Evolutionary conservation across 2,329 filamentous ascomycete species (phyloP).

Genomic region (Ceratocystis eucalypticola): DNA sequence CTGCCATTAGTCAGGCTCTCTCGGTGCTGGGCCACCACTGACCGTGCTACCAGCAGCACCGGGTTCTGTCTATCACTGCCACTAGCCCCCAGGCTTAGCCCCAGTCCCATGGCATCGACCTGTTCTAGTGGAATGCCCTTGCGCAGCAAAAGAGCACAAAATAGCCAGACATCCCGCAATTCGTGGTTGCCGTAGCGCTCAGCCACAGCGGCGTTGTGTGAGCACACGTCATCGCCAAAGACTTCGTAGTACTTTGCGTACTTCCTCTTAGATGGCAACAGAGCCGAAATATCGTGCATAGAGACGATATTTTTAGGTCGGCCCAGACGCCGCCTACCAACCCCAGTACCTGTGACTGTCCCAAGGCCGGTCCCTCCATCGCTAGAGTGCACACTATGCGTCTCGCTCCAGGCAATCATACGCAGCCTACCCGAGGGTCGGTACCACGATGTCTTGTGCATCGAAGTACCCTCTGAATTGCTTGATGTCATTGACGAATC

Average conservation of each 20-base stretch:
- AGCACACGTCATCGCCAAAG: slow-evolving; percentile 70
- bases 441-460: slow-evolving; percentile 45
- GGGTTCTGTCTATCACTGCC: slow-evolving; percentile 1
- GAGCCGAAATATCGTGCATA: slow-evolving; percentile 53
- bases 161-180: slow-evolving; percentile 69
- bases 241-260: slow-evolving; percentile 71
- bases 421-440: slow-evolving; percentile 38
- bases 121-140: slow-evolving; percentile 62
- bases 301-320: slow-evolving; percentile 43
- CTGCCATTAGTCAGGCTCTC: slow-evolving; percentile 2
- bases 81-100: background rate
- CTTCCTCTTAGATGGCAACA: slow-evolving; percentile 65
- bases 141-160: slow-evolving; percentile 62
- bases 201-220: slow-evolving; percentile 70
- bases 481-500: slow-evolving; percentile 37
- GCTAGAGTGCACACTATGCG: slow-evolving; percentile 45
- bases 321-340: slow-evolving; percentile 34
- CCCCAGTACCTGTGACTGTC: slow-evolving; percentile 28
- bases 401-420: slow-evolving; percentile 45
- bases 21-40: slow-evolving; percentile 36
- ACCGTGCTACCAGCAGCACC: slow-evolving; percentile 54
- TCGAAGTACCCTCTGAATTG: slow-evolving; percentile 50
- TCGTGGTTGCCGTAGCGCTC: slow-evolving; percentile 54
- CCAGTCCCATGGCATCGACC: slow-evolving; percentile 29
- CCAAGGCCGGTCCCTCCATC: slow-evolving; percentile 42